Evolutionary conservation across 306 rosid genomes (phyloP).

Genomic region (Senna tora): DNA sequence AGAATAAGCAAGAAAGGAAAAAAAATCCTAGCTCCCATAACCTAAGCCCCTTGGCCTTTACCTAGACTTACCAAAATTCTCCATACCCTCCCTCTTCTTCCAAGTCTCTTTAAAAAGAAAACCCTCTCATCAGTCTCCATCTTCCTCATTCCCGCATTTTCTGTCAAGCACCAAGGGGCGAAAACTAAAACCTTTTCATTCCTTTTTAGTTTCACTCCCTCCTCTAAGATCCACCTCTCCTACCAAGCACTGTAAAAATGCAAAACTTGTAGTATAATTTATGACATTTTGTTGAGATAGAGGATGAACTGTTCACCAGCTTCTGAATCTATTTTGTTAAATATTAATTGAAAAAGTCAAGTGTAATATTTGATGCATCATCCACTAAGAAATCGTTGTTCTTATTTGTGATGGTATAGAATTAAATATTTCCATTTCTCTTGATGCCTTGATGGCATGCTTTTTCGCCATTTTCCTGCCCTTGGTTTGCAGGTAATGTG

Average conservation of each 20-base stretch:
- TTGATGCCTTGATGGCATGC: conserved; percentile 33
- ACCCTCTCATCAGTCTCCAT: not conserved
- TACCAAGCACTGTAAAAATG: not conserved
- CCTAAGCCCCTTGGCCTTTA: not conserved
- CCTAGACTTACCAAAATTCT: not conserved
- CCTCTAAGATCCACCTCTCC: not conserved
- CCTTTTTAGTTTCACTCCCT: not conserved
- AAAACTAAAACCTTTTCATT: conserved; percentile 13
- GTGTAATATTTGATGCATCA: conserved; percentile 29
- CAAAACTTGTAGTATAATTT: not conserved
- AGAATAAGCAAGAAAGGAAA: not conserved
- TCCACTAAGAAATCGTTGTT: conserved; percentile 21
- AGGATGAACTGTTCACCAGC: not conserved
- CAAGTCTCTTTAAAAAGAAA: not conserved
- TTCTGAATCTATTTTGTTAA: conserved; percentile 6
- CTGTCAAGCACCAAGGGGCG: not conserved
- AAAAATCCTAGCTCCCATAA: not conserved
- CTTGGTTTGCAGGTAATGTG: conserved; percentile 66
- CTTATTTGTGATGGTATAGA: not conserved
- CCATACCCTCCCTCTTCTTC: not conserved
- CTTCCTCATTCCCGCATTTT: conserved; percentile 7
- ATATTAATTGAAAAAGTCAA: conserved; percentile 13
- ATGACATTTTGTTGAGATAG: not conserved
- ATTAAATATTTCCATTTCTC: conserved; percentile 29
- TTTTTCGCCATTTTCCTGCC: conserved; percentile 14